Evolutionary conservation across 495 filamentous ascomycete species (phyloP).

Genomic region (Penicillium tannophilum): DNA sequence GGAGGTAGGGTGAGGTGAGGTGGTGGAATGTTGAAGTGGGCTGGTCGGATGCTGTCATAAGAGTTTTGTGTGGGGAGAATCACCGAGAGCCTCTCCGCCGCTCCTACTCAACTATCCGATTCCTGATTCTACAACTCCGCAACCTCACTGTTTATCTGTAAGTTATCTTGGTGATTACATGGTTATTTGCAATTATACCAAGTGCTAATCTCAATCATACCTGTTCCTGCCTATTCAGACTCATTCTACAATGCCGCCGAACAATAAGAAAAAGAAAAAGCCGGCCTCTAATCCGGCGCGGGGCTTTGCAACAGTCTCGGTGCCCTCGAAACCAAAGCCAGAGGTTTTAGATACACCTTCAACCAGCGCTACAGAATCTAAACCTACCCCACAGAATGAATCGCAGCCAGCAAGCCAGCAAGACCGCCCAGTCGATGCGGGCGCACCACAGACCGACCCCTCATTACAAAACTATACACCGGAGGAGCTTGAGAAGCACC

Average conservation of each 20-base stretch:
- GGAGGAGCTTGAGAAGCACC: constrained; percentile 80
- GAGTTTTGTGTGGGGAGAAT: constrained; percentile 44
- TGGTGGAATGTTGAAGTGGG: constrained; percentile 25
- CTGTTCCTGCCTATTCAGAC: constrained; percentile 11
- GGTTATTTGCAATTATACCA: neutral
- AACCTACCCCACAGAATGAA: constrained; percentile 45
- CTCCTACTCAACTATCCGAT: constrained; percentile 22
- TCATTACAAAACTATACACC: constrained; percentile 62
- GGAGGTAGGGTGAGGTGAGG: constrained; percentile 16
- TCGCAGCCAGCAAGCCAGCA: constrained; percentile 32
- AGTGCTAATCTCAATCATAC: neutral
- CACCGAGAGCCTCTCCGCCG: constrained; percentile 20
- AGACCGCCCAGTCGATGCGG: constrained; percentile 19
- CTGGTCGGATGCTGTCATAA: constrained; percentile 49
- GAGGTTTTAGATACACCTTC: constrained; percentile 33
- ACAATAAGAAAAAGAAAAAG: constrained; percentile 90
- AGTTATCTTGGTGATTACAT: constrained; percentile 1
- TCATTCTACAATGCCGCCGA: constrained; percentile 59
- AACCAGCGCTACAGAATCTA: constrained; percentile 38
- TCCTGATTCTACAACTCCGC: constrained; percentile 20
- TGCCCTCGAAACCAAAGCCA: constrained; percentile 69
- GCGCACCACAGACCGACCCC: constrained; percentile 23
- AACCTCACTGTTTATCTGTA: constrained; percentile 8
- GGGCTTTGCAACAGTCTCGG: constrained; percentile 89
- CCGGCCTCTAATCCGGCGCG: constrained; percentile 78